Evolutionary conservation across 768 basidiomycete genomes (phyloP).

Genomic region (Leccinum subtestaceum): DNA sequence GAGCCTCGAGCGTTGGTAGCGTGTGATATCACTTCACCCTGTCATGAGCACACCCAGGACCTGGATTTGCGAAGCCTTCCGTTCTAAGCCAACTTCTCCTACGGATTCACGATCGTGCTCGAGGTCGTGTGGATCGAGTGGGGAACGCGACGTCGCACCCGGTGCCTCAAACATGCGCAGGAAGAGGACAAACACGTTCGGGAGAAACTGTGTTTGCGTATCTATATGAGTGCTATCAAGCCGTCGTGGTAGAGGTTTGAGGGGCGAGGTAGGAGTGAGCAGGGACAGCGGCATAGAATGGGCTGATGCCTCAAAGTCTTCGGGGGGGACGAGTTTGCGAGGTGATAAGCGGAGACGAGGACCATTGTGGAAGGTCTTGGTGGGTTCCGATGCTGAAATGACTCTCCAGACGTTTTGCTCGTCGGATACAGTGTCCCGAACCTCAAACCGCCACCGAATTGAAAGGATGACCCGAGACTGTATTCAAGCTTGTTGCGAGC

Average conservation of each 20-base stretch:
- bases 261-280: slow-evolving; percentile 79
- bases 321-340: slow-evolving; percentile 61
- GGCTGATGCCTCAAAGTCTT: slow-evolving; percentile 53
- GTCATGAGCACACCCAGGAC: slow-evolving; percentile 4
- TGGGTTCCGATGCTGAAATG: slow-evolving; percentile 52
- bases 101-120: too few species aligned
- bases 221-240: slow-evolving; percentile 95
- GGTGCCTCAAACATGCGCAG: slow-evolving; percentile 74
- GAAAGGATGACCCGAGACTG: too few species aligned
- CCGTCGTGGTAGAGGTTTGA: slow-evolving; percentile 77
- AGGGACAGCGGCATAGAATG: slow-evolving; percentile 91
- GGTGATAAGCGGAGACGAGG: slow-evolving; percentile 71
- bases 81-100: slow-evolving; percentile 23
- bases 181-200: slow-evolving; percentile 92
- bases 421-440: too few species aligned
- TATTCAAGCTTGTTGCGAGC: too few species aligned
- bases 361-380: slow-evolving; percentile 77
- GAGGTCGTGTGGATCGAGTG: too few species aligned
- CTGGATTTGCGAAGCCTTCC: slow-evolving; percentile 12
- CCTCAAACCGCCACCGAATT: too few species aligned
- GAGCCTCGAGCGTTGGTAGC: too few species aligned
- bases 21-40: too few species aligned
- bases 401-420: too few species aligned
- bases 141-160: slow-evolving; percentile 42
- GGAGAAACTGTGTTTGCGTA: slow-evolving; percentile 93